Evolutionary conservation across 306 rosid species (phyloP).

Genomic region (Vachellia pachyceras): DNA sequence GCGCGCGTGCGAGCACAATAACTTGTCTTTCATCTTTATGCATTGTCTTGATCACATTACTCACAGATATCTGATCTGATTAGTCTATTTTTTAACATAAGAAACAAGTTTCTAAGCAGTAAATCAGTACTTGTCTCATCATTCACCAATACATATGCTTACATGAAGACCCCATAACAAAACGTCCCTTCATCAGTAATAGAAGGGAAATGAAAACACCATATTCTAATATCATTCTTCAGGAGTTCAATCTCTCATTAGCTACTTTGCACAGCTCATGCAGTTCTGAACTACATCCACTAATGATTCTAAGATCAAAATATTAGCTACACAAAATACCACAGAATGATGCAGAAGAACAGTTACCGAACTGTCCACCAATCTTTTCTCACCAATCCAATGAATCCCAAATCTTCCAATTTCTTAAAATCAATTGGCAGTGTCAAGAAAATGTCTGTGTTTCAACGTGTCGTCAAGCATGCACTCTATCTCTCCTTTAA

Average conservation of each 20-base stretch:
- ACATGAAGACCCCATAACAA: constrained; percentile 32
- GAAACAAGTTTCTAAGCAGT: background rate
- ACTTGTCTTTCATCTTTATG: background rate
- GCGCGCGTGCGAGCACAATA: too few relatives aligned
- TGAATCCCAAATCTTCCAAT: background rate
- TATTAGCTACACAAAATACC: constrained; percentile 40
- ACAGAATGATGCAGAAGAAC: constrained; percentile 43
- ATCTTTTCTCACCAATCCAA: constrained; percentile 29
- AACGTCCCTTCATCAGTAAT: constrained; percentile 10
- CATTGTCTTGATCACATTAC: background rate
- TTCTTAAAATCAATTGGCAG: background rate
- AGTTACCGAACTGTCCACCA: constrained; percentile 59
- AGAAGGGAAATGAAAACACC: constrained; percentile 17
- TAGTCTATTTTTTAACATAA: background rate
- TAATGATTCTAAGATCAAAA: constrained; percentile 33
- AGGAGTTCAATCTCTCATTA: constrained; percentile 33
- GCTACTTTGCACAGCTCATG: constrained; percentile 33
- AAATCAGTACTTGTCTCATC: background rate
- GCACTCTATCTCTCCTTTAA: background rate
- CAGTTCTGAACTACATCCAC: constrained; percentile 28
- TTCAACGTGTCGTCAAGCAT: background rate
- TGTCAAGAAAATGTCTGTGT: background rate
- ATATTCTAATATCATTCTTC: constrained; percentile 12
- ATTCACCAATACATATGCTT: background rate
- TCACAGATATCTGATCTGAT: background rate